phyloP scores from a whole-genome alignment of 108 stramenopile genomes.

The Stephanodiscus minutulus region DNA sequence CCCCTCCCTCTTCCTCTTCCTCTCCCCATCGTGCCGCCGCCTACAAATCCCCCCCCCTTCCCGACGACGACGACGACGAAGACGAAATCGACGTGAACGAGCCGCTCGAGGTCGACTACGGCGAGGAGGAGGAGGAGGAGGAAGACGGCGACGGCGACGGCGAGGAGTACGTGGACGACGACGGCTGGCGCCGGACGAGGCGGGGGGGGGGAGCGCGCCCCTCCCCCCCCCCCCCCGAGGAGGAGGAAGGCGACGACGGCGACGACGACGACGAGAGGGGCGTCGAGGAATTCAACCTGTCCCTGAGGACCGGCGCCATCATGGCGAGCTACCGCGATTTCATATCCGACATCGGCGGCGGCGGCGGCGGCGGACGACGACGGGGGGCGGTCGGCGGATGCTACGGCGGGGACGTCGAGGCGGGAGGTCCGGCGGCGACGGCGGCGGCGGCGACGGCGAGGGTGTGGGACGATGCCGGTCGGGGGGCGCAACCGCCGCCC shows the following conservation, averaged over 20 bases:
- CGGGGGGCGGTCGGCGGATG: too few species aligned
- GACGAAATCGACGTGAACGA: not conserved
- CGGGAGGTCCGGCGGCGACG: not conserved
- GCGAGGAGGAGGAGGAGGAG: too few species aligned
- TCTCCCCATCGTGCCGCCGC: too few species aligned
- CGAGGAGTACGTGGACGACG: not conserved
- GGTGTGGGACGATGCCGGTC: too few species aligned
- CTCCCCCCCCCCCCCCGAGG: too few species aligned
- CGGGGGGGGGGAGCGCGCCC: not conserved
- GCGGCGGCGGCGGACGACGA: not conserved
- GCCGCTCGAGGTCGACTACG: not conserved
- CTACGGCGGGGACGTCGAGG: not conserved
- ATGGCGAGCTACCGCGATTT: conserved; percentile 9
- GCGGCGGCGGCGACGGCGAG: too few species aligned
- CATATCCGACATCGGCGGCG: not conserved
- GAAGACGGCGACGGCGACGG: not conserved
- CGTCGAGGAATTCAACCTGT: not conserved
- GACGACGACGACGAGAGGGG: not conserved
- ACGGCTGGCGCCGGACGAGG: not conserved
- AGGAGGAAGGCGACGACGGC: not conserved
- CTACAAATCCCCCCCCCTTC: too few species aligned
- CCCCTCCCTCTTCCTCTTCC: too few species aligned
- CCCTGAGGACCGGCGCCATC: not conserved
- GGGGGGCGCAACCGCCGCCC: too few species aligned
- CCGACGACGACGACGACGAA: not conserved